Evolutionary conservation across 2,329 filamentous ascomycete genomes (phyloP), one percentile per base, ranked within the genome.

Genomic region (Coniochaeta pulveracea): DNA sequence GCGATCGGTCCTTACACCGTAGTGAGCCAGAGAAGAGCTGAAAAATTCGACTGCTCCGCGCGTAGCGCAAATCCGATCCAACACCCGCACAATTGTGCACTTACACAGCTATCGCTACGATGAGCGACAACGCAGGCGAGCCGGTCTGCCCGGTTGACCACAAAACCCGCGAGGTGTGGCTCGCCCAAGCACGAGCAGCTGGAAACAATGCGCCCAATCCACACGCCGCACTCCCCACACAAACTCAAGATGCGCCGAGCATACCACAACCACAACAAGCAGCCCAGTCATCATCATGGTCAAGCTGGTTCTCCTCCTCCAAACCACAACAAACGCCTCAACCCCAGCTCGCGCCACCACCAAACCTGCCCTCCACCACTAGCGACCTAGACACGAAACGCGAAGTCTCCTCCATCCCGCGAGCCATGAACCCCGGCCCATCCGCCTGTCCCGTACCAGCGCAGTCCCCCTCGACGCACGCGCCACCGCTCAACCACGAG

Each of bases 91-190:
- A n/a, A n/a, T n/a, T n/a, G n/a, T n/a, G n/a, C n/a, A n/a, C n/a
- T n/a, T n/a, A n/a, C n/a, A n/a, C n/a, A n/a, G n/a, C n/a, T n/a
- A n/a, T n/a, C n/a, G n/a, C 28, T 8, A 14, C 28, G n/a, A 33
- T 29, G 26, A 19, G 16, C 23, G 12, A 36, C 31, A 32, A 43
- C 40, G 21, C 40, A 9, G 40, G 32, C 17, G 45, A 41, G 12
- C 50, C 51, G 29, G 51, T 50, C 42, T 96, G 91, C 50, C 91
- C 91, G 5, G 85, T 96, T 49, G 88, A 96, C 60, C 82, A 88
- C 60, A 83, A 85, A 49, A 81, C 85, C 34, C 80, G 91, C 47
- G 81, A 86, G 48, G 76, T 80, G 47, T 98, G 89, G 89, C 71
- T 96, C 23, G 66, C 71, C 37, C 76, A 85, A 50, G 76, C 79